Evolutionary conservation across 2,329 filamentous ascomycete species (phyloP).

Genomic region (Diaporthe sp.): DNA sequence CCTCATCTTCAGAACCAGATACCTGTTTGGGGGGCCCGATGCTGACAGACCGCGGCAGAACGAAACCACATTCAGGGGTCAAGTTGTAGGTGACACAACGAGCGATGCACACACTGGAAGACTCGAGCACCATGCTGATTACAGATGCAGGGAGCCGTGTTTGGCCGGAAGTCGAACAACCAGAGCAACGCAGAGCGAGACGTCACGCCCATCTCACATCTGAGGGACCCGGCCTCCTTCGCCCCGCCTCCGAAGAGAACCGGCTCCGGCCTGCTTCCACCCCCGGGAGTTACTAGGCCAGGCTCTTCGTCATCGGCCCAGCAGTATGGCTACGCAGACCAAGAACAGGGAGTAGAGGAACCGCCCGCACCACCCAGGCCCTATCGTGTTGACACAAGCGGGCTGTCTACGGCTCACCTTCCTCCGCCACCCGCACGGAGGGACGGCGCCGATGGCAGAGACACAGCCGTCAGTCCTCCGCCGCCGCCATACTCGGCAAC

Average conservation of each 20-base stretch:
- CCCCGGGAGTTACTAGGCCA: constrained; percentile 45
- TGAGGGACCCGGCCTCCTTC: constrained; percentile 84
- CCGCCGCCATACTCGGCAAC: constrained; percentile 43
- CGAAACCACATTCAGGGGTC: constrained; percentile 53
- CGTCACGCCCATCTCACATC: constrained; percentile 56
- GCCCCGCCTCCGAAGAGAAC: constrained; percentile 82
- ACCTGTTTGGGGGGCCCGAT: neutral
- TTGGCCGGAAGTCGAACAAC: constrained; percentile 32
- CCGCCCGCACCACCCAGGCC: constrained; percentile 69
- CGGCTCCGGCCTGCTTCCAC: constrained; percentile 41
- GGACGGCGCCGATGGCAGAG: constrained; percentile 54
- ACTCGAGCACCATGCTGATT: constrained; percentile 12
- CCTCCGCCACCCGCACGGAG: constrained; percentile 77
- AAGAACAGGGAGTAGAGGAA: constrained; percentile 50
- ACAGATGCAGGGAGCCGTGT: constrained; percentile 30
- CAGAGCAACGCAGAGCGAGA: constrained; percentile 12
- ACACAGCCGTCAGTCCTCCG: constrained; percentile 45
- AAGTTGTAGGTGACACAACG: constrained; percentile 58
- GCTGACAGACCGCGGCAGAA: constrained; percentile 28
- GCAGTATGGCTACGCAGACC: constrained; percentile 44
- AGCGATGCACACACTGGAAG: neutral
- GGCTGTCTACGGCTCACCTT: constrained; percentile 76
- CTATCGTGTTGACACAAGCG: constrained; percentile 79
- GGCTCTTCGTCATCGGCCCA: constrained; percentile 54
- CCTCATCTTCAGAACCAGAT: neutral